A percentile compares a stretch with the other conserved stretches of the same genome.
Evolutionary conservation across 2,329 filamentous ascomycete genomes (phyloP).

Genomic region (Parafenestella ontariensis): DNA sequence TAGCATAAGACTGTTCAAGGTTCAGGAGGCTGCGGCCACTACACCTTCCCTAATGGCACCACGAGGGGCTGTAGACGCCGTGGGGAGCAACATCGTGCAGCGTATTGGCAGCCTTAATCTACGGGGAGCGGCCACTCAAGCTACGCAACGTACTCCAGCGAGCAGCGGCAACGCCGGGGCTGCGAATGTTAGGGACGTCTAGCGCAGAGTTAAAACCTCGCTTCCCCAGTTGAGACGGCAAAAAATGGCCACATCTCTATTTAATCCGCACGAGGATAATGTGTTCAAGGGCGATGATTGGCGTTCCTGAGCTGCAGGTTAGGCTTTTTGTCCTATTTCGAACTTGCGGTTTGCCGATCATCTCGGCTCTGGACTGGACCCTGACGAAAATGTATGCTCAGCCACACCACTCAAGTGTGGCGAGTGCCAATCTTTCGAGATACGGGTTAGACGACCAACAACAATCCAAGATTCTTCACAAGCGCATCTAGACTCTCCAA

Average conservation of each 20-base stretch:
- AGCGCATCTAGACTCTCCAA: conserved; percentile 15
- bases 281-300: conserved; percentile 26
- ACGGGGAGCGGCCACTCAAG: conserved; percentile 49
- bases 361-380: conserved; percentile 10
- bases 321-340: conserved; percentile 15
- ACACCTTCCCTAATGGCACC: conserved; percentile 85
- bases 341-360: conserved; percentile 27
- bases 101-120: conserved; percentile 84
- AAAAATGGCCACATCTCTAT: conserved; percentile 19
- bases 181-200: conserved; percentile 44
- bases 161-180: conserved; percentile 30
- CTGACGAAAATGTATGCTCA: conserved; percentile 8
- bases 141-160: conserved; percentile 19
- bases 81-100: conserved; percentile 87
- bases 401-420: conserved; percentile 12
- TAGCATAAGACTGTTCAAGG: conserved; percentile 83
- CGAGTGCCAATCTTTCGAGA: conserved; percentile 2
- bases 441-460: conserved; percentile 14
- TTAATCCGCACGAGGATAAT: conserved; percentile 8
- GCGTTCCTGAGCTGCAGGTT: conserved; percentile 29
- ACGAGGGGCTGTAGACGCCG: conserved; percentile 88
- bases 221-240: conserved; percentile 9
- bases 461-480: conserved; percentile 7
- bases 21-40: conserved; percentile 81
- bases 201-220: conserved; percentile 14